Percentiles rank a stretch among this genome's conserved stretches.
Evolutionary conservation across 805 yeast species (phyloP).

Genomic region (Crinitomyces ghanaensis): DNA sequence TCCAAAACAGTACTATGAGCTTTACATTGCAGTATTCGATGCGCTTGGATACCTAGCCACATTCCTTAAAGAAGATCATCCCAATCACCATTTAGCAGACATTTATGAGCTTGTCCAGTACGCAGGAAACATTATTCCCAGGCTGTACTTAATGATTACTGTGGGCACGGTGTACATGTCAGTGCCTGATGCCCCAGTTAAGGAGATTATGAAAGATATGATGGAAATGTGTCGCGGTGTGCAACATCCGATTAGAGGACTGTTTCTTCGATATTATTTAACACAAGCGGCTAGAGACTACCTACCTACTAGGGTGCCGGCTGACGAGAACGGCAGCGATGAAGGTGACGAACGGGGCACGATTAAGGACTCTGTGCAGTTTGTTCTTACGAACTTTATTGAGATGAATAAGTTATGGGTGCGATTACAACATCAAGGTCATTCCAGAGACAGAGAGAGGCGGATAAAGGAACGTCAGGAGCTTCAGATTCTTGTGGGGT

Average conservation of each 20-base stretch:
- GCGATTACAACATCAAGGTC: slow-evolving; percentile 91
- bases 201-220: slow-evolving; percentile 89
- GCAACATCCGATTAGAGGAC: slow-evolving; percentile 87
- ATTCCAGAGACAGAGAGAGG: slow-evolving; percentile 64
- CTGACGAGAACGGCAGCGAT: slow-evolving; percentile 1
- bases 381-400: slow-evolving; percentile 74
- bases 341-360: slow-evolving; percentile 22
- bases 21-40: slow-evolving; percentile 76
- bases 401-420: slow-evolving; percentile 99
- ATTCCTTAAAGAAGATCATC: slow-evolving; percentile 56
- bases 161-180: slow-evolving; percentile 86
- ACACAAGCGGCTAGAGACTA: slow-evolving; percentile 70
- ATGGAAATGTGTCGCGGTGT: slow-evolving; percentile 97
- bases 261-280: slow-evolving; percentile 79
- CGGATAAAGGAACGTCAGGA: slow-evolving; percentile 75
- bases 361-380: slow-evolving; percentile 59
- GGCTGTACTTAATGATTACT: slow-evolving; percentile 88
- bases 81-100: slow-evolving; percentile 68
- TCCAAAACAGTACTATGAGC: slow-evolving; percentile 89
- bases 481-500: slow-evolving; percentile 82
- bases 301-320: slow-evolving; percentile 40
- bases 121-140: slow-evolving; percentile 80
- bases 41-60: slow-evolving; percentile 57
- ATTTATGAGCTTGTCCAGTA: slow-evolving; percentile 91
- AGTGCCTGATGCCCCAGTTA: slow-evolving; percentile 62